Evolutionary conservation across 805 yeast genomes (phyloP), one percentile per base, ranked within the genome.

Genomic region (Candida rishiriensis): DNA sequence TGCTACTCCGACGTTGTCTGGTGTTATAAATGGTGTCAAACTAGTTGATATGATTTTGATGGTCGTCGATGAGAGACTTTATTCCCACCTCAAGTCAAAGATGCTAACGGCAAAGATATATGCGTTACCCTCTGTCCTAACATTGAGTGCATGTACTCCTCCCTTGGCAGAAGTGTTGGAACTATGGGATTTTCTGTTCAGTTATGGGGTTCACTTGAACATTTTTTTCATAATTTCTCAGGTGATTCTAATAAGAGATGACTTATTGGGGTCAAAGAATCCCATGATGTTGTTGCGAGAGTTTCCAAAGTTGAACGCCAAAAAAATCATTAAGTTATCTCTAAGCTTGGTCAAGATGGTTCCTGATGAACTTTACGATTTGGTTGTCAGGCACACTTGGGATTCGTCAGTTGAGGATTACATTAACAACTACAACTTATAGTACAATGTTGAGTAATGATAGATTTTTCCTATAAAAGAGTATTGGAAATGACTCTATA

Each of bases 121-220:
- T 60, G 97, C 95, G 0, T 81, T 89, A 51, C 86, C 89, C 3
- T 81, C 90, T 0, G 85, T 88, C 1, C 65, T 90, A 50, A 89
- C 97, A 0, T 67, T 90, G 38, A 81, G 90, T 44, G 91, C 96
- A 2, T 87, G 96, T 55, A 88, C 95, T 6, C 95, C 95, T 10
- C 90, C 96, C 0, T 68, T 90, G 37, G 66, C 70, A 29, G 88
- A 89, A 50, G 85, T 86, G 1, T 64, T 89, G 33, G 76, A 80
- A 46, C 70, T 89, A 14, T 89, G 97, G 97, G 97, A 89, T 61
- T 85, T 89, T 52, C 65, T 88, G 54, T 85, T 89, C 63, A 95
- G 97, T 3, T 89, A 87, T 56, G 97, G 97, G 0, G 79, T 85
- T 15, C 96, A 90, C 57, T 75, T 88, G 81, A 89, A 90, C 64